Evolutionary conservation across 2,329 filamentous ascomycete genomes (phyloP).

Genomic region (Cladosporium sp.): DNA sequence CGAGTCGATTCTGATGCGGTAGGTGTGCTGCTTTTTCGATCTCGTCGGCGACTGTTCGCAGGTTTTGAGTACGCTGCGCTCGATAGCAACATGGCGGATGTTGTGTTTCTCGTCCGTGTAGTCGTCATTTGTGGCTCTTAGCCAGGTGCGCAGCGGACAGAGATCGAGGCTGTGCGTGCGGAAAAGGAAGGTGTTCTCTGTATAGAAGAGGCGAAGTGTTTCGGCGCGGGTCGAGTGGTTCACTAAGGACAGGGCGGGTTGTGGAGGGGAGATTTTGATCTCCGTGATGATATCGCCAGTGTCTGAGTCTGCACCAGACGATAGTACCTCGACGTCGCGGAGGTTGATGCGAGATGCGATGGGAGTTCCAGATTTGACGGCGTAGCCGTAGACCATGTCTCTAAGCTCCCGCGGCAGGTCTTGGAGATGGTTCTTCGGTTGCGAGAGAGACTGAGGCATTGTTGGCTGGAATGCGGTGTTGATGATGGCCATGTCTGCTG

Average conservation of each 20-base stretch:
- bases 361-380: not conserved
- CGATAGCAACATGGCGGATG: not conserved
- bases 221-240: not conserved
- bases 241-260: not conserved
- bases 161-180: not conserved
- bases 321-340: not conserved
- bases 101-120: not conserved
- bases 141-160: not conserved
- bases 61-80: not conserved
- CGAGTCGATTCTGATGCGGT: too few relatives aligned
- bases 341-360: not conserved
- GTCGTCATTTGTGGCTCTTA: not conserved
- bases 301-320: not conserved
- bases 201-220: not conserved
- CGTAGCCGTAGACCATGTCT: not conserved
- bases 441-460: too few relatives aligned
- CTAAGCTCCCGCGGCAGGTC: not conserved
- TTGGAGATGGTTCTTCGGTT: not conserved
- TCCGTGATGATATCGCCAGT: not conserved
- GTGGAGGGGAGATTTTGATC: not conserved
- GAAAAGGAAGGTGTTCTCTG: not conserved
- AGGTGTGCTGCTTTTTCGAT: too few relatives aligned
- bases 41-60: not conserved
- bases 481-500: too few relatives aligned
- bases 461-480: too few relatives aligned